These are phyloP conservation scores for Fraxinus velutina DNA, from an alignment of 305 asterid genomes.

Conservation along the genomic window DNA sequence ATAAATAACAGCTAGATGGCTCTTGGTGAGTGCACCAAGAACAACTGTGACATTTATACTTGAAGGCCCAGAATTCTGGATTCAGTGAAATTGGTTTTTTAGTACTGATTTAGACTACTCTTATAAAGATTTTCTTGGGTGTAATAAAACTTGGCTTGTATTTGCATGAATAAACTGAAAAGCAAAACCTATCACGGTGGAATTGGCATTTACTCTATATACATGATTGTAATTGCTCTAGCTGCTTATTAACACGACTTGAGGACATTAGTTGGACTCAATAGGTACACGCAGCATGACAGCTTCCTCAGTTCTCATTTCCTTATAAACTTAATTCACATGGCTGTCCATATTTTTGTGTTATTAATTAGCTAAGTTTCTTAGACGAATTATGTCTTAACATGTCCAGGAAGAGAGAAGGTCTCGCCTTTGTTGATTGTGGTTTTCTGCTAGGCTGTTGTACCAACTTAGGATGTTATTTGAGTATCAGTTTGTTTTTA, in stretches of 20 bases:
- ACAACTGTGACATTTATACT: neutral
- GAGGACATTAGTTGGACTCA: neutral
- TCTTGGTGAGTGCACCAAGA: neutral
- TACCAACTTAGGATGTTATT: conserved; percentile 4
- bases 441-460: neutral
- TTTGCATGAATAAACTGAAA: neutral
- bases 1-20: neutral
- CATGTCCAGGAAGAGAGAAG: neutral
- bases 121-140: neutral
- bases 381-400: neutral
- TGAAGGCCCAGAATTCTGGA: neutral
- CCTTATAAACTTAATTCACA: neutral
- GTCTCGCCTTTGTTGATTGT: neutral
- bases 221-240: neutral
- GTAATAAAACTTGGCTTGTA: neutral
- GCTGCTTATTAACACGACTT: neutral
- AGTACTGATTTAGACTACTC: neutral
- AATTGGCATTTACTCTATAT: neutral
- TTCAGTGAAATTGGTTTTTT: neutral
- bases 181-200: neutral
- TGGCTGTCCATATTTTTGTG: neutral
- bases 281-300: neutral
- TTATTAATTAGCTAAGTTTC: neutral
- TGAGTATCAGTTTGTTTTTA: neutral
- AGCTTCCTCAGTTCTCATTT: neutral